These are phyloP conservation scores for Leccinum longicurvipes DNA, from an alignment of 768 basidiomycete genomes.

Conservation along the genomic window DNA sequence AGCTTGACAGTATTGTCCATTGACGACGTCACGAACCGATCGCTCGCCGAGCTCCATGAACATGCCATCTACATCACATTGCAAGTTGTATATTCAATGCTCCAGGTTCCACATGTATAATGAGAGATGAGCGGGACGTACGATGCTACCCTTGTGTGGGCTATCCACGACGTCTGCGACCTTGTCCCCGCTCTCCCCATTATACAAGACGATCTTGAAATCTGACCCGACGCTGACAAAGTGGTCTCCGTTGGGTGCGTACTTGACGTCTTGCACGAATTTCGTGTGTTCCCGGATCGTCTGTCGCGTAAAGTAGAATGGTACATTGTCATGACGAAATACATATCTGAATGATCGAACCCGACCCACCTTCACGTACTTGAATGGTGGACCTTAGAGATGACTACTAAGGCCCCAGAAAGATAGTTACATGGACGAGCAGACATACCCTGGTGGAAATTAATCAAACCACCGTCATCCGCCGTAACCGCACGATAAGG, in stretches of 20 bases:
- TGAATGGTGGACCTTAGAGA: constrained; percentile 72
- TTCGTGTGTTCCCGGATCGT: constrained; percentile 85
- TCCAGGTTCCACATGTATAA: background rate
- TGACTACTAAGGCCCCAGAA: background rate
- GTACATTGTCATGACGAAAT: background rate
- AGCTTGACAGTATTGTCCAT: constrained; percentile 86
- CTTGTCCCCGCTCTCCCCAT: constrained; percentile 84
- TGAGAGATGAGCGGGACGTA: constrained; percentile 36
- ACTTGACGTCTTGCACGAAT: constrained; percentile 90
- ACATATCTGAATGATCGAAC: background rate
- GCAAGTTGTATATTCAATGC: background rate
- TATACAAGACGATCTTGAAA: constrained; percentile 82
- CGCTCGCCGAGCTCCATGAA: constrained; percentile 79
- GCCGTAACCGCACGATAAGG: constrained; percentile 91
- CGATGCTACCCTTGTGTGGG: constrained; percentile 73
- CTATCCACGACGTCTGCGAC: constrained; percentile 63
- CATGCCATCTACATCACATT: constrained; percentile 52
- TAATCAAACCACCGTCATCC: constrained; percentile 75
- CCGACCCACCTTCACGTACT: constrained; percentile 69
- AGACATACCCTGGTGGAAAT: constrained; percentile 72
- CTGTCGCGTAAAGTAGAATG: constrained; percentile 34
- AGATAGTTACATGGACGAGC: background rate
- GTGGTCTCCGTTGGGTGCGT: constrained; percentile 72
- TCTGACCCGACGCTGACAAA: constrained; percentile 92
- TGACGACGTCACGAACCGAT: constrained; percentile 73